Evolutionary conservation across 768 basidiomycete genomes (phyloP), one percentile per base, ranked within the genome.

Genomic region (Kwoniella sp.): DNA sequence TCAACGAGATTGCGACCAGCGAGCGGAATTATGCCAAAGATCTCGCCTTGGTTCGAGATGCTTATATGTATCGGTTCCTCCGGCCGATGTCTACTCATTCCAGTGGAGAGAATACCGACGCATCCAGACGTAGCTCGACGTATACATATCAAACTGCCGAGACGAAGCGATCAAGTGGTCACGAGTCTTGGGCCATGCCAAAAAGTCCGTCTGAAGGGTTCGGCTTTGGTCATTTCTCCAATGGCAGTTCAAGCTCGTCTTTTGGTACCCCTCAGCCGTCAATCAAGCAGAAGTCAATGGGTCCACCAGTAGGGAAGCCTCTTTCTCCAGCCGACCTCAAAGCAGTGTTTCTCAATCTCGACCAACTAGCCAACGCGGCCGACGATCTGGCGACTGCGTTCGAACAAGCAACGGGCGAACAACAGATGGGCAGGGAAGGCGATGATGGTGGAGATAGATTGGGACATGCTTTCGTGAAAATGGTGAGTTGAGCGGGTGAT

Each of bases 1-100:
- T 82, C 25, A 71, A 78, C 41, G 81, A 82, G 66, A 81, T 82
- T 34, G 71, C 71, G 15, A 63, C 70, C 11, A 80, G 79, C 23
- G 81, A 82, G 58, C 72, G 80, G 25, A 67, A 73, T 7, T 82
- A 80, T 67, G 80, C 81, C 1, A 69, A 66, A 22, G 81, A 82
- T 59, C 70, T 82, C 8, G 75, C 75, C 7, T 65, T 81, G 28
- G 66, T 82, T 20, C 70, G 81, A 4, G 80, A 82, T 61, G 80
- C 78, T 4, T 81, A 77, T 64, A 56, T 80, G 41, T 62, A 55
- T 28, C 63, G 75, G 2, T 63, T 60, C 51, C n/a, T 75, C 15
- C 65, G 78, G 25, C 79, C 77, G 15, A 34, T 55, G 2, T 74
- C 74, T 17, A 65, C 62, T 34, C 63, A 67, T 52, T 67, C 70